Conservation (phyloP, 345 rosid genomes). For the Anacardium occidentale region DNA sequence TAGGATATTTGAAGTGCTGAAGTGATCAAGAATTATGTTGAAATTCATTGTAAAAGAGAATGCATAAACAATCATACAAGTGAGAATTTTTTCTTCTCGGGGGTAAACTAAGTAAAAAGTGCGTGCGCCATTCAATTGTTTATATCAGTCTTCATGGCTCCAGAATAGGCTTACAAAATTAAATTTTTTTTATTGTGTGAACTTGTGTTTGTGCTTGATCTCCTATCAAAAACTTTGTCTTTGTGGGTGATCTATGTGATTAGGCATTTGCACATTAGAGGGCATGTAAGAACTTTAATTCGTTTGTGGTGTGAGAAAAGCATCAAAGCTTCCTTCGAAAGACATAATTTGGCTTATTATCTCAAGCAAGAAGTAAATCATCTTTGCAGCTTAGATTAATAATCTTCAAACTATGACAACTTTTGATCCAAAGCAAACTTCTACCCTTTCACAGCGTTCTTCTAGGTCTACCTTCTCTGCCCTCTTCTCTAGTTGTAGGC, state of each 20-base stretch:
- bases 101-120: neutral
- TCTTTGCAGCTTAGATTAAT: neutral
- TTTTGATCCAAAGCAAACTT: neutral
- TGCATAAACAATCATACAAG: neutral
- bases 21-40: neutral
- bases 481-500: neutral
- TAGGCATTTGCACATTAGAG: neutral
- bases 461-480: neutral
- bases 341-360: neutral
- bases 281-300: neutral
- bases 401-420: neutral
- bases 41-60: neutral
- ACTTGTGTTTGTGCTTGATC: neutral
- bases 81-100: neutral
- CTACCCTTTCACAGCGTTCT: neutral
- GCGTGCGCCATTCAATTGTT: neutral
- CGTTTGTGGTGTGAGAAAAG: neutral
- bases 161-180: neutral
- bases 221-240: no score
- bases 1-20: neutral
- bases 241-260: neutral
- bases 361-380: neutral
- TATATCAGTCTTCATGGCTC: neutral
- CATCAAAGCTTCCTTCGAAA: neutral
- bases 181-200: neutral